A percentile compares a stretch with the other conserved stretches of the same genome.
These are phyloP conservation scores for Nevesoporus exiguus DNA, from an alignment of 768 basidiomycete genomes.

Conservation along the genomic window DNA sequence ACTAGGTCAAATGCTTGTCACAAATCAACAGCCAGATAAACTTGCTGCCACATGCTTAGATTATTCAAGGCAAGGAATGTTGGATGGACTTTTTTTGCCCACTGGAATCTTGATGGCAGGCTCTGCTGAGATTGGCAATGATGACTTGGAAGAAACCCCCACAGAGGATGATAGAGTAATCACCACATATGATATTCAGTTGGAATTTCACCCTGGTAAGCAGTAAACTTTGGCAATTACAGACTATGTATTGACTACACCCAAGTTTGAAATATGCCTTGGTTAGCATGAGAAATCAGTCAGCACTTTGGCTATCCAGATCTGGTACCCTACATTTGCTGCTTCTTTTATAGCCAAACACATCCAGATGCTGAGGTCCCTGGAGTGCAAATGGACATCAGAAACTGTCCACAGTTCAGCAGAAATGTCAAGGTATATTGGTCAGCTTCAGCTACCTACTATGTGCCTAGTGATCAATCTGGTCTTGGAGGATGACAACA, in stretches of 20 bases:
- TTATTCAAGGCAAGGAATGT: neutral
- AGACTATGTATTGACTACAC: neutral
- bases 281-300: neutral
- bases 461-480: neutral
- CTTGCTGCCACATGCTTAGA: neutral
- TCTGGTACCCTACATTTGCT: neutral
- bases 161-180: too few relatives aligned
- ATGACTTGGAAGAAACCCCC: neutral
- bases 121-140: neutral
- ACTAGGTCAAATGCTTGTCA: neutral
- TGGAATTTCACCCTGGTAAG: neutral
- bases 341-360: neutral
- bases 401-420: neutral
- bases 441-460: neutral
- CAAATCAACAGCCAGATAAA: neutral
- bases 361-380: neutral
- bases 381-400: neutral
- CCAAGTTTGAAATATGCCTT: neutral
- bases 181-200: neutral
- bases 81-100: neutral
- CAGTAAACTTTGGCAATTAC: too few relatives aligned
- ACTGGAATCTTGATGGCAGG: neutral
- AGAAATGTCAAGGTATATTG: neutral
- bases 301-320: neutral
- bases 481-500: too few relatives aligned